Evolutionary conservation across 2,329 filamentous ascomycete genomes (phyloP), one percentile per base, ranked within the genome.

Genomic region (Ophiocordyceps sinensis): DNA sequence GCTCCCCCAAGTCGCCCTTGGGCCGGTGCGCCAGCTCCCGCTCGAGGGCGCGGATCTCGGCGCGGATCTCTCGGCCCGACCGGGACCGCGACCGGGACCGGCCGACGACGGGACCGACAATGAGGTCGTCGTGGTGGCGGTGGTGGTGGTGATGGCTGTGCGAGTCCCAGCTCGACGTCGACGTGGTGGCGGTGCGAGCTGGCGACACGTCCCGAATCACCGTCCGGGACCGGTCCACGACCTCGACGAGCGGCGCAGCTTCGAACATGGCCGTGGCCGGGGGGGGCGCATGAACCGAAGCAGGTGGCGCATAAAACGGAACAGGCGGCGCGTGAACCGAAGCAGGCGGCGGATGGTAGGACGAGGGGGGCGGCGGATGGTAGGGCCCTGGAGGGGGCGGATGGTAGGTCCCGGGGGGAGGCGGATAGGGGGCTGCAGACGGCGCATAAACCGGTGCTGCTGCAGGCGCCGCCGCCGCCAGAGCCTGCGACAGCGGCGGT

Each of bases 21-120:
- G 55, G 61, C 42, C 60, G 55, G 36, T 62, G 60, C 1, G 46
- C 57, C n/a, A 60, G 49, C 44, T 63, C 56, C 19, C 57, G 71
- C 61, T 89, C 83, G 1, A 89, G 67, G 1, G 73, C 72, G 12
- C 72, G 73, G 44, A 88, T 85, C 54, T 91, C 83, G 28, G 77
- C 70, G 38, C 77, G 73, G 49, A 91, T 79, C 10, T 85, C 79
- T 15, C 76, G 70, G 35, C 80, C 74, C 7, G 62, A 56, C 45
- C 63, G 62, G 3, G 65, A 67, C 1, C 59, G 58, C 5, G 63
- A 66, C 17, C 56, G 65, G 36, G 67, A 59, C 7, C 62, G 52
- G 4, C 73, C 51, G 9, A 68, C 54, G 3, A 56, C 43, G 2
- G 55, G 53, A 2, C 52, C 51, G 6, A 51, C 51, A 14, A 52